phyloP scores from a whole-genome alignment of 148 eudicot genomes.

The Linanthus parryae region DNA sequence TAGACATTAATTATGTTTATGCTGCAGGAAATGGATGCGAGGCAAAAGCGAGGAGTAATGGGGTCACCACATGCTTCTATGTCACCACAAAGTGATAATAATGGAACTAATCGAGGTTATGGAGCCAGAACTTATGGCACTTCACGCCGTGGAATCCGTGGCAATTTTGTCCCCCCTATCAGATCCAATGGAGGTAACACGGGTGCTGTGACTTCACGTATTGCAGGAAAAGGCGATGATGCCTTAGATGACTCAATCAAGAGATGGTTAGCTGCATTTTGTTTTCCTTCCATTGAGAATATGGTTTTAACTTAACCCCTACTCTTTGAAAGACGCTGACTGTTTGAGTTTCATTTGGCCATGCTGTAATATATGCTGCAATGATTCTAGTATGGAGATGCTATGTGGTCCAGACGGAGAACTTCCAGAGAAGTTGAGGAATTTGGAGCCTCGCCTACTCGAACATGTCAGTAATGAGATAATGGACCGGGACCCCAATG shows the following conservation, averaged over 20 bases:
- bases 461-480: constrained; percentile 97
- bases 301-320: too few species aligned
- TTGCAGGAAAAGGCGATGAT: constrained; percentile 72
- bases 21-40: constrained; percentile 80
- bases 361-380: background rate
- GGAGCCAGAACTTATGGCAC: constrained; percentile 71
- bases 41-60: constrained; percentile 58
- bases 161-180: constrained; percentile 95
- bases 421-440: constrained; percentile 92
- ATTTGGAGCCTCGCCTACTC: constrained; percentile 93
- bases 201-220: constrained; percentile 59
- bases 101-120: constrained; percentile 37
- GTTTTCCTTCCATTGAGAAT: background rate
- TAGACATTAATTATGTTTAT: constrained; percentile 10
- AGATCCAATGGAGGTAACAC: constrained; percentile 61
- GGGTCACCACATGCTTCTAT: constrained; percentile 59
- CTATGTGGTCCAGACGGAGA: constrained; percentile 95
- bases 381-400: constrained; percentile 67
- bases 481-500: constrained; percentile 96
- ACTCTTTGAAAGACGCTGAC: too few species aligned
- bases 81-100: constrained; percentile 63
- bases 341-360: constrained; percentile 4
- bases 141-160: constrained; percentile 93
- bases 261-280: constrained; percentile 58
- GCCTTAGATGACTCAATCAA: constrained; percentile 72